These are phyloP conservation scores for Globisporangium spinosum DNA, from an alignment of 352 stramenopile species.

Conservation along the genomic window DNA sequence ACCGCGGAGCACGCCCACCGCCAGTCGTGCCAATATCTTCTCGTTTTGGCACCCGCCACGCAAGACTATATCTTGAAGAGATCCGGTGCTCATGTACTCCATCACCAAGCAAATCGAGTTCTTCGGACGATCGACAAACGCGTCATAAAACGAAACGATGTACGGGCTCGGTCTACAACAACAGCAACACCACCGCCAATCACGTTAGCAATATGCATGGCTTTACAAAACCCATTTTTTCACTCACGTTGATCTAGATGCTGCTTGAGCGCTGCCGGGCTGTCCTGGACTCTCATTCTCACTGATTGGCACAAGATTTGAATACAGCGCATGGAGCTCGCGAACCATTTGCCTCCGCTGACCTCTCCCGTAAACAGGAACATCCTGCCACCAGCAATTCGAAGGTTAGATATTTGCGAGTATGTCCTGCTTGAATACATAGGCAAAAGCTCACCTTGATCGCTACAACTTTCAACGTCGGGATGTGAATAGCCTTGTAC, in stretches of 20 bases:
- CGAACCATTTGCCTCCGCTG: constrained; percentile 89
- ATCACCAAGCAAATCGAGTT: constrained; percentile 90
- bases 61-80: constrained; percentile 88
- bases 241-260: constrained; percentile 33
- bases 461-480: constrained; percentile 87
- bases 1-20: constrained; percentile 67
- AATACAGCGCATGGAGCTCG: constrained; percentile 88
- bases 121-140: constrained; percentile 87
- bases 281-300: constrained; percentile 29
- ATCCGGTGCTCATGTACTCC: constrained; percentile 92
- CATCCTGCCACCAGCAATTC: constrained; percentile 40
- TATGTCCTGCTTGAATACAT: background rate
- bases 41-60: constrained; percentile 81
- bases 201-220: background rate
- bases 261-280: constrained; percentile 16
- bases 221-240: background rate
- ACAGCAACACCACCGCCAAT: background rate
- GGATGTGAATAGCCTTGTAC: constrained; percentile 90
- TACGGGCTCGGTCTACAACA: constrained; percentile 67
- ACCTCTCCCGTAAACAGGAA: constrained; percentile 77
- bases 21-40: constrained; percentile 69
- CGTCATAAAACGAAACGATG: constrained; percentile 91
- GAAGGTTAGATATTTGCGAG: background rate
- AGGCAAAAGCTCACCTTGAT: constrained; percentile 59
- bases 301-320: constrained; percentile 81